A percentile compares a stretch with the other conserved stretches of the same genome.
phyloP scores from a whole-genome alignment of 2,329 filamentous ascomycete genomes.

The Sarocladium kiliense region DNA sequence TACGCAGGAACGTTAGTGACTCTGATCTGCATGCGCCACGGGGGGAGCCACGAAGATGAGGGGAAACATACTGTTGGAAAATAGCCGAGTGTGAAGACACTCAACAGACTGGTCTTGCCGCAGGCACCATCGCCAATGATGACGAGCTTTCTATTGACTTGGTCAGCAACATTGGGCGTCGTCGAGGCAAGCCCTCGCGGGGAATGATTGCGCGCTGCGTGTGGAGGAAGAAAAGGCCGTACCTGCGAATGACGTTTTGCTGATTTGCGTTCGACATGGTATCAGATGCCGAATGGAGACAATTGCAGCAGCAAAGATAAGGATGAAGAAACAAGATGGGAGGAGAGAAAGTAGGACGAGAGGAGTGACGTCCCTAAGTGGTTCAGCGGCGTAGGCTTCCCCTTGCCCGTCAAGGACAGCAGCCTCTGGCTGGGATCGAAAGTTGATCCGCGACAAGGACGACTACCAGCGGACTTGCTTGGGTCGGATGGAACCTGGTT shows the following conservation, averaged over 20 bases:
- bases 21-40: neutral
- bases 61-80: slow-evolving; percentile 79
- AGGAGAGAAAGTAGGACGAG: neutral
- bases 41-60: neutral
- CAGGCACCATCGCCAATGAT: slow-evolving; percentile 97
- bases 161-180: neutral
- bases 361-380: neutral
- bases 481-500: neutral
- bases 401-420: slow-evolving; percentile 6
- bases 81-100: slow-evolving; percentile 96
- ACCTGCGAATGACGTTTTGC: slow-evolving; percentile 63
- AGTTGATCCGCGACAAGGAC: neutral
- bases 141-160: slow-evolving; percentile 73
- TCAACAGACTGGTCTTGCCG: slow-evolving; percentile 94
- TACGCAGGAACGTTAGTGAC: slow-evolving; percentile 21
- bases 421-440: neutral
- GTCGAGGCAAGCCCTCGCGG: neutral
- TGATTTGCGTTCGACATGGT: slow-evolving; percentile 40
- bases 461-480: neutral
- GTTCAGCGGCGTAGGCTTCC: slow-evolving; percentile 4
- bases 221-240: slow-evolving; percentile 24
- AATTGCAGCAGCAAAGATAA: neutral
- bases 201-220: neutral
- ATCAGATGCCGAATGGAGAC: neutral
- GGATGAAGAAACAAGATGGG: neutral